Evolutionary conservation across 345 rosid genomes (phyloP), one percentile per base, ranked within the genome.

Genomic region (Lepidium sativum): DNA sequence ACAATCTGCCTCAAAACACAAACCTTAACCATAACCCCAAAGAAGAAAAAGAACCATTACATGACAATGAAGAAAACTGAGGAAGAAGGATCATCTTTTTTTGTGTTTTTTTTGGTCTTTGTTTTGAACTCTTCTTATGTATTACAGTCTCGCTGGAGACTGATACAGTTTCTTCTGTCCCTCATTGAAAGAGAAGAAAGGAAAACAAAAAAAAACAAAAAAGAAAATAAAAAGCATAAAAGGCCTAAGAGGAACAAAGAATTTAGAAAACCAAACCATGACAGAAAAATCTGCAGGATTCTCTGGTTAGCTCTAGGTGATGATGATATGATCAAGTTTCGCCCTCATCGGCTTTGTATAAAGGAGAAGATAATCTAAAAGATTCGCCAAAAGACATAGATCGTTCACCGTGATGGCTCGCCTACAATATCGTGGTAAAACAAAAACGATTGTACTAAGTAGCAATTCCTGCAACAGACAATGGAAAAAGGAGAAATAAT

Each of bases 91-190:
- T 59, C 67, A 63, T 49, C 40, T 15, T 20, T 52, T 48, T 65
- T 61, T 51, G 29, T 40, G 29, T 34, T 44, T 14, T 48, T 39
- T 55, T 48, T 14, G n/a, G 6, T 49, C 7, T 21, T 40, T 25
- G 51, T 40, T 49, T 65, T 50, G 60, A 71, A 57, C 68, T 73
- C 71, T 73, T 52, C 77, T 81, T 80, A 68, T 69, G 87, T 81
- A 79, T 86, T 71, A 76, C 77, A 55, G 80, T 83, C 90, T 90
- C 88, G 67, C 85, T 75, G 54, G 81, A 83, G 90, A 84, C 85
- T 79, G 83, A 84, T 80, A 80, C 87, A 80, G 76, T 48, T 81
- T 80, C 78, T 77, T 45, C 71, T 73, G 47, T 72, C 56, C 55
- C 67, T 72, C 76, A 59, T 35, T 64, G 75, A 71, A 71, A 64